A percentile compares a stretch with the other conserved stretches of the same genome.
Conservation (phyloP, 805 yeast species). For the Metschnikowia amazonensis region DNA sequence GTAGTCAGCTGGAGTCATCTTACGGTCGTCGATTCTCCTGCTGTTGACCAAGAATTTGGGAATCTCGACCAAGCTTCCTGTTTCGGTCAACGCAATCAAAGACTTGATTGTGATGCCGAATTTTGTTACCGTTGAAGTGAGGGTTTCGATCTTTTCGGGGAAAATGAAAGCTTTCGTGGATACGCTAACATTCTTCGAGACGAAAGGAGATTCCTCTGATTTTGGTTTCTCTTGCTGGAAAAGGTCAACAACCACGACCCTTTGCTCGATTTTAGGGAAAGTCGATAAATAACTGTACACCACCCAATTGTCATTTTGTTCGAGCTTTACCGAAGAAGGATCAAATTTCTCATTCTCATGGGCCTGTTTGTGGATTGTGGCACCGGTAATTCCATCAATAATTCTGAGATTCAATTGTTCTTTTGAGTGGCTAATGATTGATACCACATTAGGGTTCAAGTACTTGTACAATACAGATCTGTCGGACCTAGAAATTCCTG, state of each 20-base stretch:
- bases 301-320: conserved; percentile 82
- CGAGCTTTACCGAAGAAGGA: conserved; percentile 43
- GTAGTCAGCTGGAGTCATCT: conserved; percentile 49
- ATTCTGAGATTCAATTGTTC: conserved; percentile 45
- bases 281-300: conserved; percentile 59
- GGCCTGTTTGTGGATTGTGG: conserved; percentile 43
- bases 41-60: conserved; percentile 70
- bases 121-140: conserved; percentile 55
- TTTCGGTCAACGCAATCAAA: conserved; percentile 52
- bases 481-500: conserved; percentile 67
- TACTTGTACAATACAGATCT: conserved; percentile 80
- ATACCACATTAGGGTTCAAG: conserved; percentile 63
- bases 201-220: conserved; percentile 33
- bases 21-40: conserved; percentile 58
- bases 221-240: conserved; percentile 56
- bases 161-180: conserved; percentile 54
- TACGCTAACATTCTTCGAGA: conserved; percentile 43
- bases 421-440: conserved; percentile 40
- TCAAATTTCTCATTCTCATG: conserved; percentile 38
- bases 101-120: conserved; percentile 69
- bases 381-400: conserved; percentile 70
- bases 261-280: conserved; percentile 46
- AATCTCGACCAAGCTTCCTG: conserved; percentile 61
- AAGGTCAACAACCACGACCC: conserved; percentile 70
- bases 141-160: conserved; percentile 53